phyloP scores from a whole-genome alignment of 1,284 basidiomycete genomes.

The Malassezia obtusa region DNA sequence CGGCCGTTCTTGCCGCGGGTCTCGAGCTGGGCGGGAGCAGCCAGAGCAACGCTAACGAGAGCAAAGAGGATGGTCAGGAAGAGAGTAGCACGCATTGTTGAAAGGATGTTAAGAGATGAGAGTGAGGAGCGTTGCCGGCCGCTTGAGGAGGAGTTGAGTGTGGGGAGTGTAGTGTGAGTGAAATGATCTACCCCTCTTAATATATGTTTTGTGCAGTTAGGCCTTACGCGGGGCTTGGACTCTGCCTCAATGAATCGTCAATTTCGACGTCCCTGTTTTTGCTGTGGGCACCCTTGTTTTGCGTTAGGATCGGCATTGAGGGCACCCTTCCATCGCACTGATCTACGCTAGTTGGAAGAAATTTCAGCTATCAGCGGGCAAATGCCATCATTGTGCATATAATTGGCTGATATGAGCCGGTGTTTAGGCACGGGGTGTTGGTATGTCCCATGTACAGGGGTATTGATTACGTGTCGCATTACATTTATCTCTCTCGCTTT shows the following conservation, averaged over 20 bases:
- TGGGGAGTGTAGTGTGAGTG: background rate
- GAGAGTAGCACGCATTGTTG: conserved; percentile 12
- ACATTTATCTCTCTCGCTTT: too few relatives aligned
- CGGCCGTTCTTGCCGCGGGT: conserved; percentile 18
- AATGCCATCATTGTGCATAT: too few relatives aligned
- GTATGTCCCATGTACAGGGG: too few relatives aligned
- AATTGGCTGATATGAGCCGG: too few relatives aligned
- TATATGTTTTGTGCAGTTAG: background rate
- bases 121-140: background rate
- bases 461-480: too few relatives aligned
- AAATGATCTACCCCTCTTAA: background rate
- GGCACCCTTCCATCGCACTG: background rate
- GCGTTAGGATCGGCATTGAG: background rate
- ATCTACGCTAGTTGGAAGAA: background rate
- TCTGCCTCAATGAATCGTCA: too few relatives aligned
- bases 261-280: background rate
- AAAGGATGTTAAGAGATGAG: background rate
- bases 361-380: too few relatives aligned
- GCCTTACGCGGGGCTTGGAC: background rate
- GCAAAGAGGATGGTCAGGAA: conserved; percentile 7
- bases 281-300: background rate
- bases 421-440: too few relatives aligned
- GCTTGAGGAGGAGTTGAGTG: background rate
- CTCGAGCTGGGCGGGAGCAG: conserved; percentile 2
- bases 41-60: conserved; percentile 2